These are phyloP conservation scores for Rhododendron molle DNA, from an alignment of 148 eudicot species.

Conservation along the genomic window DNA sequence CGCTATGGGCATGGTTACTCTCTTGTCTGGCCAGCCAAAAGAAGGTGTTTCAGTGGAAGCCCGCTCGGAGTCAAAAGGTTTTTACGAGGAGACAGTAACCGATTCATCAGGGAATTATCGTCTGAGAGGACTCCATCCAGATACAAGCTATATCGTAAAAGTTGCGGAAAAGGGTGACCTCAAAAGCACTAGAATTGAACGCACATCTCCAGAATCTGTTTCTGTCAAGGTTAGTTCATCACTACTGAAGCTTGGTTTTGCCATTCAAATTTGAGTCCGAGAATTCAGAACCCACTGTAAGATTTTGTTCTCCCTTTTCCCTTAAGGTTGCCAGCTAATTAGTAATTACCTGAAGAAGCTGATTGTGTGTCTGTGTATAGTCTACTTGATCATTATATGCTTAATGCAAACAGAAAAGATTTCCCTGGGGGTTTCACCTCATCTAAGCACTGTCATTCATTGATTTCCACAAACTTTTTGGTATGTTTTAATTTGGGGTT, in stretches of 20 bases:
- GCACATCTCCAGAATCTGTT: slow-evolving; percentile 81
- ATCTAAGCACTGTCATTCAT: neutral
- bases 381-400: neutral
- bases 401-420: neutral
- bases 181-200: slow-evolving; percentile 55
- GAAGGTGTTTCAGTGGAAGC: slow-evolving; percentile 91
- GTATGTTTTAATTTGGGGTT: neutral
- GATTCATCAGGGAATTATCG: slow-evolving; percentile 88
- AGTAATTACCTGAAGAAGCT: neutral
- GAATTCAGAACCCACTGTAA: neutral
- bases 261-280: neutral
- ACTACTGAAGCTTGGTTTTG: neutral
- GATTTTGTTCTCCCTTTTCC: neutral
- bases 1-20: slow-evolving; percentile 78
- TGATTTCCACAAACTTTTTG: neutral
- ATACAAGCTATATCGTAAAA: slow-evolving; percentile 63
- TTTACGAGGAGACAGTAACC: slow-evolving; percentile 86
- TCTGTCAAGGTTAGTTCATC: slow-evolving; percentile 49
- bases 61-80: slow-evolving; percentile 76
- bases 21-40: slow-evolving; percentile 87
- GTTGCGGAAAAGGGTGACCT: slow-evolving; percentile 58
- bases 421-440: neutral
- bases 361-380: neutral
- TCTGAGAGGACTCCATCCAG: slow-evolving; percentile 86
- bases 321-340: neutral